phyloP scores from a whole-genome alignment of 2,329 filamentous ascomycete genomes.

The Coniochaeta sp. region DNA sequence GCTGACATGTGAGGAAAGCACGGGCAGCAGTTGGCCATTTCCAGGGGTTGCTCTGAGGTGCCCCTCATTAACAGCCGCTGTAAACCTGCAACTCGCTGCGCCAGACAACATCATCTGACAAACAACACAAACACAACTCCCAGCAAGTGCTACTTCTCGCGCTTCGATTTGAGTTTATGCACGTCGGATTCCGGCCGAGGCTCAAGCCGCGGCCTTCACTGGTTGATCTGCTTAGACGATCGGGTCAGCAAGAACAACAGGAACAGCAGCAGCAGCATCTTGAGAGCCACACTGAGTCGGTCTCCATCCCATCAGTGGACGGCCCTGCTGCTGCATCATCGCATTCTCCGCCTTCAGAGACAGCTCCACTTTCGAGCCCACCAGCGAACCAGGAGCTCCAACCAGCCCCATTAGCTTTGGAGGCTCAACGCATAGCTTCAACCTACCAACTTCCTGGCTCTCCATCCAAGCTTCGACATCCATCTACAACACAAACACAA shows the following conservation, averaged over 20 bases:
- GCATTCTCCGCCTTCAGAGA: conserved; percentile 11
- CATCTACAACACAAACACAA: conserved; percentile 19
- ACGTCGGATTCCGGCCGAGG: conserved; percentile 41
- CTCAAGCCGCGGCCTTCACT: conserved; percentile 46
- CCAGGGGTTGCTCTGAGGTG: not conserved
- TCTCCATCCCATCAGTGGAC: conserved; percentile 15
- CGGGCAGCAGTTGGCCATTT: too few species aligned
- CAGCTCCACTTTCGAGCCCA: conserved; percentile 13
- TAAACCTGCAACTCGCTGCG: not conserved
- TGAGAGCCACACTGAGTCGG: conserved; percentile 17
- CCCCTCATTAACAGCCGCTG: not conserved
- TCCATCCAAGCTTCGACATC: not conserved
- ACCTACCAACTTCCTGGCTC: conserved; percentile 9
- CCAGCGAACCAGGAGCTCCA: conserved; percentile 19
- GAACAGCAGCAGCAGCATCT: conserved; percentile 9
- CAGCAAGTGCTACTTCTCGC: not conserved
- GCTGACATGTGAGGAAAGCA: too few species aligned
- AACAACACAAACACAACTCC: not conserved
- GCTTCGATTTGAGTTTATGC: conserved; percentile 31
- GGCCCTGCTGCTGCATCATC: conserved; percentile 12
- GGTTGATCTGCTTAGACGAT: conserved; percentile 38
- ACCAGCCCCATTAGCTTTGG: conserved; percentile 19
- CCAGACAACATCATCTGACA: not conserved
- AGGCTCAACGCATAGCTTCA: conserved; percentile 17
- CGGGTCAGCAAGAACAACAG: conserved; percentile 15